A percentile compares a stretch with the other conserved stretches of the same genome.
Evolutionary conservation across 2,329 filamentous ascomycete genomes (phyloP).

Genomic region (Diplocarpon mali): DNA sequence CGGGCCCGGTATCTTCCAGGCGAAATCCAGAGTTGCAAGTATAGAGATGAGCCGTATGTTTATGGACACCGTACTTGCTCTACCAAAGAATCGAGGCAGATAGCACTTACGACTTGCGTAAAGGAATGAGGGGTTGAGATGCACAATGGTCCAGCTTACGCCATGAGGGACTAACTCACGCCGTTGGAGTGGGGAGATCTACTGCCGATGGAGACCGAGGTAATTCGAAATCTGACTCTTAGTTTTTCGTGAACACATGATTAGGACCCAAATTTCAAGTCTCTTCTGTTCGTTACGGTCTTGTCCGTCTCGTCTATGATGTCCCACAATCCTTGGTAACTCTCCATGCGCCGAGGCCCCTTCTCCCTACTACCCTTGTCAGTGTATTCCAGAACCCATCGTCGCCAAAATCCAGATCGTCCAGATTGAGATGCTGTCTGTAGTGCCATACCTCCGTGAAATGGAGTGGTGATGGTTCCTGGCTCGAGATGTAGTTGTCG

Average conservation of each 20-base stretch:
- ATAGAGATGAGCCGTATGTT: neutral
- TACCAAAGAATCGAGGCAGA: neutral
- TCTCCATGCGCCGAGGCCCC: slow-evolving; percentile 51
- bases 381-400: slow-evolving; percentile 67
- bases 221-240: too few species aligned
- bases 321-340: slow-evolving; percentile 37
- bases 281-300: too few species aligned
- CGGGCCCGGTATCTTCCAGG: slow-evolving; percentile 2
- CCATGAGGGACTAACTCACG: slow-evolving; percentile 7
- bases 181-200: neutral
- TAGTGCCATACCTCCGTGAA: slow-evolving; percentile 64
- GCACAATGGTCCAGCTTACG: slow-evolving; percentile 1
- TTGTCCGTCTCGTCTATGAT: too few species aligned
- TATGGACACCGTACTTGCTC: too few species aligned
- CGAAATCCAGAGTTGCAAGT: neutral
- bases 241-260: too few species aligned
- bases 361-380: slow-evolving; percentile 51
- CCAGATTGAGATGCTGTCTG: slow-evolving; percentile 59
- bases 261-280: too few species aligned
- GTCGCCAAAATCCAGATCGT: slow-evolving; percentile 69
- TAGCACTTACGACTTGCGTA: neutral
- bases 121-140: neutral
- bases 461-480: slow-evolving; percentile 39
- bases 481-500: slow-evolving; percentile 43
- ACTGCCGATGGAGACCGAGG: neutral